Conservation (phyloP, 1,284 basidiomycete species). For the Wallemia ichthyophaga region DNA sequence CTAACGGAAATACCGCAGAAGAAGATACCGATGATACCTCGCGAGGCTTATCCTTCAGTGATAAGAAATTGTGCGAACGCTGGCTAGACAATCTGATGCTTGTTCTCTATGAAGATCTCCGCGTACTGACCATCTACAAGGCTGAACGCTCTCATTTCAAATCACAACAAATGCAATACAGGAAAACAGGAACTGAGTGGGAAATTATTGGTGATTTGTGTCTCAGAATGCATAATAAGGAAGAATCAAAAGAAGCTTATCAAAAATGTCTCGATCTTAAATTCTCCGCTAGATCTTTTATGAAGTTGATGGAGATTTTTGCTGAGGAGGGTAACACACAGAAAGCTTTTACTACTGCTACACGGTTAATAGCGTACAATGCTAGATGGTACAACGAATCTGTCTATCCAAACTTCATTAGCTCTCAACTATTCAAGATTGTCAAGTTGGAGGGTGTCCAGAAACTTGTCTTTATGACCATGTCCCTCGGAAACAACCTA, state of each 20-base stretch:
- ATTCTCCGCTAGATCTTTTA: constrained; percentile 75
- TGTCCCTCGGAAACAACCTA: not conserved
- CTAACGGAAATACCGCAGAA: constrained; percentile 1
- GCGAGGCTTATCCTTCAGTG: constrained; percentile 61
- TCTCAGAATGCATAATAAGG: constrained; percentile 68
- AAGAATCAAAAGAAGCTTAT: constrained; percentile 91
- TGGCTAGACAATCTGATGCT: constrained; percentile 60
- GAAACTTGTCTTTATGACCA: not conserved
- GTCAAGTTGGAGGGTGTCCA: not conserved
- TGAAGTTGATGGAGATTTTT: constrained; percentile 75
- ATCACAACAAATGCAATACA: constrained; percentile 81
- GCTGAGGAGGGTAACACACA: constrained; percentile 77
- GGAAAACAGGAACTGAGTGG: constrained; percentile 91
- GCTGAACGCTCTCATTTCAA: constrained; percentile 98
- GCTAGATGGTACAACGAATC: constrained; percentile 12
- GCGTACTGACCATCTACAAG: constrained; percentile 98
- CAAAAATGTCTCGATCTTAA: constrained; percentile 68
- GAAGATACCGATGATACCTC: constrained; percentile 8
- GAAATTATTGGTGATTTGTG: constrained; percentile 93
- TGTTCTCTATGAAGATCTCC: constrained; percentile 84
- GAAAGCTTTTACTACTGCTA: constrained; percentile 62
- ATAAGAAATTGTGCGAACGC: constrained; percentile 83
- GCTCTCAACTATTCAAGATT: not conserved
- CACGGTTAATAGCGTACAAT: constrained; percentile 75
- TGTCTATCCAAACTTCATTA: not conserved